Conservation (phyloP, 192 early-diverging fungal species). For the Linnemannia exigua region DNA sequence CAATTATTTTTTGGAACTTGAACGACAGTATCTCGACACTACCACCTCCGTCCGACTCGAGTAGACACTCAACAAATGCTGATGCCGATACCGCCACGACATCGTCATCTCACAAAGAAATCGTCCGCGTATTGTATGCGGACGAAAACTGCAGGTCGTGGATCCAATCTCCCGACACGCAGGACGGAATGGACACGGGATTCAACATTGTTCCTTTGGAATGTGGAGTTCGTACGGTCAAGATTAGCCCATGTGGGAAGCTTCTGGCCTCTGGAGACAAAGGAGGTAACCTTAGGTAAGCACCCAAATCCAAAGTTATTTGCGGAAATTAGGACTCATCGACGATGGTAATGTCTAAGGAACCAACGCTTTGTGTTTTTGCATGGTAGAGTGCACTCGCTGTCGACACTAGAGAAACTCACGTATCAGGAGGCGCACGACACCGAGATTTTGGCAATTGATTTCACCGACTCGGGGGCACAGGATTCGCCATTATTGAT, state of each 20-base stretch:
- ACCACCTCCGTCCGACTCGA: neutral
- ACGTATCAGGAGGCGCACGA: conserved; percentile 83
- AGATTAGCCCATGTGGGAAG: conserved; percentile 73
- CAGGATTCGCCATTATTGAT: conserved; percentile 64
- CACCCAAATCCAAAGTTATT: neutral
- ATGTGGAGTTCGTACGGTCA: conserved; percentile 76
- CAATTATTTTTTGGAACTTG: conserved; percentile 85
- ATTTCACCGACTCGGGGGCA: conserved; percentile 67
- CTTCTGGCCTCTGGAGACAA: conserved; percentile 82
- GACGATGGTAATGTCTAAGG: neutral
- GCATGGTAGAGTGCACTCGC: conserved; percentile 67
- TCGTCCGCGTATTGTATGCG: conserved; percentile 48
- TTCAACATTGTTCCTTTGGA: conserved; percentile 59
- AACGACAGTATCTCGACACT: conserved; percentile 49
- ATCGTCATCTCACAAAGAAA: conserved; percentile 28
- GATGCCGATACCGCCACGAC: neutral
- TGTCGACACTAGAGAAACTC: conserved; percentile 71
- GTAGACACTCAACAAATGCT: neutral
- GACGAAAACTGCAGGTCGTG: conserved; percentile 44
- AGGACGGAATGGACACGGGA: conserved; percentile 47
- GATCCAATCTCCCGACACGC: conserved; percentile 35
- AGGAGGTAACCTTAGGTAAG: conserved; percentile 74
- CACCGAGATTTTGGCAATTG: conserved; percentile 82
- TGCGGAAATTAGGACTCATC: neutral
- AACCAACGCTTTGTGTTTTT: neutral